Base-by-base conservation (phyloP, 176 grass and related monocot species). In the Miscanthus lutarioriparius region DNA sequence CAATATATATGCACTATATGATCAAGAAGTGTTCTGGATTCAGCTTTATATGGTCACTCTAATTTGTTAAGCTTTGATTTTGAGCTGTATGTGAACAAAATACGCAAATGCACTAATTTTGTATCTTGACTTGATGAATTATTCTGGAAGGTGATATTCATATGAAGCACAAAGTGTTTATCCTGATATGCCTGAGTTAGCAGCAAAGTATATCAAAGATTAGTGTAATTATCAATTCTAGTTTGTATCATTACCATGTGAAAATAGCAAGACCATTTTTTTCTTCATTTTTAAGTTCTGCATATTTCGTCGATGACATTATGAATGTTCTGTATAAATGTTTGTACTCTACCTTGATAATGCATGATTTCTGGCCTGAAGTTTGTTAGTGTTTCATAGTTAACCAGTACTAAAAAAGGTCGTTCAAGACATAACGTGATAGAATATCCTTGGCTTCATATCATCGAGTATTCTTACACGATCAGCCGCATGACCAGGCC, bases 51-150 rank as follows among this genome's bases (percentile, higher is more conserved):
- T 79, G 62, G 13, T 43, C 75, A 69, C 61, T 32, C 41, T 78
- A 62, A 61, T 77, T 79, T 79, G 19, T 62, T 62, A 22, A 27
- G 27, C 44, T 86, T 30, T 62, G 22, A 64, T 79, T 71, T 62
- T 80, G 33, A 53, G 36, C 45, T 62, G 23, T 64, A 43, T 38
- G 16, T 28, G 67, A 69, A 68, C 25, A 78, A 37, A 37, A 49
- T 64, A 10, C 1, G 64, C 16, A 32, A 45, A 4, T 26, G 1
- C 9, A 63, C 19, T 59, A 59, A 70, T 43, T 62, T 80, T 74
- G 7, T 74, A 10, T 30, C n/a, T 6, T 65, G 77, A 74, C 30
- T 71, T 56, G 53, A 56, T 56, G 53, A 56, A 56, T 22, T 56
- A 14, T 20, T 22, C 16, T 56, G 19, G 19, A 56, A 56, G 51